Percentiles rank a stretch among this genome's conserved stretches.
Evolutionary conservation across 2,329 filamentous ascomycete genomes (phyloP).

Genomic region (Trichophyton benhamiae): DNA sequence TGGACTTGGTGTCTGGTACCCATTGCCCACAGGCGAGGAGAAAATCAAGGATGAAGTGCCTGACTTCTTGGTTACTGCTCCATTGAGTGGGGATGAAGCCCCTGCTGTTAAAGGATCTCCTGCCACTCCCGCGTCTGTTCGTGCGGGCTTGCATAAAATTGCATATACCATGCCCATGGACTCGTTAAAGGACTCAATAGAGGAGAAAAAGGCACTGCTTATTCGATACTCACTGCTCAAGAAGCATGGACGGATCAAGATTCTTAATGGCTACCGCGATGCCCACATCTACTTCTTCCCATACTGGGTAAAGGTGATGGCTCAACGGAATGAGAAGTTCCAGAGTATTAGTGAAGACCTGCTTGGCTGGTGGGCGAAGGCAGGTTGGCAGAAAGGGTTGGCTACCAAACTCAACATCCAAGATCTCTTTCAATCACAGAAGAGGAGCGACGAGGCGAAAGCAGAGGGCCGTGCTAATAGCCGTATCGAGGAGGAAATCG

Average conservation of each 20-base stretch:
- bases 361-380: conserved; percentile 89
- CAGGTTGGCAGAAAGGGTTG: conserved; percentile 75
- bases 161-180: conserved; percentile 83
- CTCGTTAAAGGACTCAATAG: conserved; percentile 70
- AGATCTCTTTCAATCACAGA: conserved; percentile 46
- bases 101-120: conserved; percentile 38
- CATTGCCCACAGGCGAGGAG: conserved; percentile 56
- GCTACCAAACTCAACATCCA: conserved; percentile 63
- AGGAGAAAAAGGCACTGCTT: conserved; percentile 54
- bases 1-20: conserved; percentile 81
- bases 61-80: conserved; percentile 74
- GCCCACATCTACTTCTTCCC: conserved; percentile 93
- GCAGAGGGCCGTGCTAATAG: conserved; percentile 28
- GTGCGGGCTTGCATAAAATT: conserved; percentile 59
- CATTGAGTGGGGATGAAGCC: conserved; percentile 43
- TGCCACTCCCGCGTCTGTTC: conserved; percentile 48
- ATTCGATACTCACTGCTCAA: conserved; percentile 65
- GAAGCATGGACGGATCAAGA: conserved; percentile 61
- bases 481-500: conserved; percentile 41
- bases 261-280: conserved; percentile 75
- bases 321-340: conserved; percentile 64
- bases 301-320: conserved; percentile 76
- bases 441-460: conserved; percentile 30
- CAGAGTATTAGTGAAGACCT: conserved; percentile 87
- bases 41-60: conserved; percentile 82